Conservation (phyloP, 371 early-diverging fungal genomes). For the Zopfochytrium polystomum region DNA sequence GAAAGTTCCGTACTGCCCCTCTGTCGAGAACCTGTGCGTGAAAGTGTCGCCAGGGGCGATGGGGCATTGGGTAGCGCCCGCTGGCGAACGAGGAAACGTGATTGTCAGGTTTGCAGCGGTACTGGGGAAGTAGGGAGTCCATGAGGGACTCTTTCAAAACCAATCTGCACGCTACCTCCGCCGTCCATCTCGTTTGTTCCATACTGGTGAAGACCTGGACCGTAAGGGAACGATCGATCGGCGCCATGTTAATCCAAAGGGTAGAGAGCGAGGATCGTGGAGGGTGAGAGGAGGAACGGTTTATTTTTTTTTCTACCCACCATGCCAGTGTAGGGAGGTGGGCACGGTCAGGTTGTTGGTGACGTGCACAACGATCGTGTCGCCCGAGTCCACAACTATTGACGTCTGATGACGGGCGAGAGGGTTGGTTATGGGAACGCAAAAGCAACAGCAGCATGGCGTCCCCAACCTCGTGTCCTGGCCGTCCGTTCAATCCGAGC, state of each 20-base stretch:
- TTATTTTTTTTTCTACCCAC: slow-evolving; percentile 22
- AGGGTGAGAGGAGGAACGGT: neutral
- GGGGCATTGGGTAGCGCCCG: slow-evolving; percentile 34
- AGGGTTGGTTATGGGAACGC: slow-evolving; percentile 11
- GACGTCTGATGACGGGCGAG: slow-evolving; percentile 2
- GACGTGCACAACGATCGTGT: slow-evolving; percentile 22
- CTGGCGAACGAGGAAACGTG: too few species aligned
- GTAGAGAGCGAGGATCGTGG: neutral
- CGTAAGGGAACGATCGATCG: neutral
- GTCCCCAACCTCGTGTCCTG: slow-evolving; percentile 3
- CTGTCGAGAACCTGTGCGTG: slow-evolving; percentile 59
- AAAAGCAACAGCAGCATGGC: neutral
- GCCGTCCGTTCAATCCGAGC: slow-evolving; percentile 20
- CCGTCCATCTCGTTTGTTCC: slow-evolving; percentile 66
- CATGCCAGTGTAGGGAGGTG: slow-evolving; percentile 71
- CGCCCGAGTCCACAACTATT: slow-evolving; percentile 17
- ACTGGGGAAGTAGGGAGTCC: too few species aligned
- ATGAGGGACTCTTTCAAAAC: too few species aligned
- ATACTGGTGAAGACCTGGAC: slow-evolving; percentile 58
- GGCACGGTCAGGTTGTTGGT: slow-evolving; percentile 54
- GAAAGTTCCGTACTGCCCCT: slow-evolving; percentile 65
- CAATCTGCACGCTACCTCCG: too few species aligned
- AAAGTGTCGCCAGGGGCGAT: slow-evolving; percentile 45
- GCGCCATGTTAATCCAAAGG: neutral
- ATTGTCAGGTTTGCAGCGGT: too few species aligned